Conservation (phyloP, 2,329 filamentous ascomycete genomes). For the Dichotomopilus funicola region DNA sequence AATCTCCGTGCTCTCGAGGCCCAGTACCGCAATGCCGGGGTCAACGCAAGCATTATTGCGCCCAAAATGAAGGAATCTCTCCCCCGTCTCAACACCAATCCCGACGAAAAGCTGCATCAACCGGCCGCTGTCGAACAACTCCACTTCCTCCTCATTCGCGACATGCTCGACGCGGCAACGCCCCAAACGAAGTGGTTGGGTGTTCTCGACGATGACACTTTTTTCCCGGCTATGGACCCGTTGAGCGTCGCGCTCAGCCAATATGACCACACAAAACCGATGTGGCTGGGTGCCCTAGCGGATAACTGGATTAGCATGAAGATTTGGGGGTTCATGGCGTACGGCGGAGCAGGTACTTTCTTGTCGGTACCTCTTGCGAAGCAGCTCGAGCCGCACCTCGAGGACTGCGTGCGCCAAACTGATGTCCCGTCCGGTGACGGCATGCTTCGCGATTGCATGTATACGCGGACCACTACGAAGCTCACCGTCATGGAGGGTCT, state of each 20-base stretch:
- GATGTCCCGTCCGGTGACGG: conserved; percentile 44
- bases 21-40: conserved; percentile 28
- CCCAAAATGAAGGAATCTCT: conserved; percentile 25
- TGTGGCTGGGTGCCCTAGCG: conserved; percentile 52
- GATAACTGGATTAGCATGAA: conserved; percentile 48
- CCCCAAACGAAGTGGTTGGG: conserved; percentile 47
- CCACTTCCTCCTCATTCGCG: conserved; percentile 50
- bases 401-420: conserved; percentile 41
- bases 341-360: conserved; percentile 55
- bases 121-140: conserved; percentile 41
- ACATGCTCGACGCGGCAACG: conserved; percentile 40
- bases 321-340: conserved; percentile 52
- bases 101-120: conserved; percentile 25
- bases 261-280: conserved; percentile 42
- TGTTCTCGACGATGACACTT: conserved; percentile 58
- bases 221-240: conserved; percentile 50
- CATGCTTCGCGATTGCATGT: conserved; percentile 52
- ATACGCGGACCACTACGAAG: conserved; percentile 45
- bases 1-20: conserved; percentile 25
- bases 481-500: conserved; percentile 51
- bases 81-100: conserved; percentile 4
- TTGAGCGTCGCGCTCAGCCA: conserved; percentile 41
- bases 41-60: conserved; percentile 23
- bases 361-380: conserved; percentile 46
- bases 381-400: conserved; percentile 41